Conservation (phyloP, 441 rosid species). For the Raphanus hybrid region DNA sequence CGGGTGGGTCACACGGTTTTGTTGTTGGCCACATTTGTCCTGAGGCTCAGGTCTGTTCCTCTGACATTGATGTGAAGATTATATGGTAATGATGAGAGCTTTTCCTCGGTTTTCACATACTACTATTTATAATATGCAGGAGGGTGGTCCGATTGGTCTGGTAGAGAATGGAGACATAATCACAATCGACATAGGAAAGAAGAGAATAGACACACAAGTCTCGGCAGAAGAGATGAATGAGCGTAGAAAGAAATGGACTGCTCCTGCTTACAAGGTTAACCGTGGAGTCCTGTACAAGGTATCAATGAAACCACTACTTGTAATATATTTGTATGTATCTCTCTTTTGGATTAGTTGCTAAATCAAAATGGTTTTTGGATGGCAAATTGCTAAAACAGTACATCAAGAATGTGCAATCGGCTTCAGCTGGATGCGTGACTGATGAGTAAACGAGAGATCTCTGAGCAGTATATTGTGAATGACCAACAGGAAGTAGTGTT, state of each 20-base stretch:
- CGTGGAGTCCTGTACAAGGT: constrained; percentile 86
- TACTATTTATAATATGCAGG: constrained; percentile 50
- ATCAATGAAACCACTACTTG: not conserved
- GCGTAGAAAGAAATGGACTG: constrained; percentile 76
- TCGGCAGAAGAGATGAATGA: constrained; percentile 67
- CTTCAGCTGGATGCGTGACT: constrained; percentile 90
- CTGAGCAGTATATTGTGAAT: constrained; percentile 17
- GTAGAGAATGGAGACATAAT: constrained; percentile 77
- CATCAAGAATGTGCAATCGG: constrained; percentile 89
- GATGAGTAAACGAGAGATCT: constrained; percentile 60
- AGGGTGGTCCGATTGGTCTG: constrained; percentile 95
- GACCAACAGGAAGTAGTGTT: constrained; percentile 22
- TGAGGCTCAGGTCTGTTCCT: constrained; percentile 82
- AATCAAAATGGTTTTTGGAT: constrained; percentile 9
- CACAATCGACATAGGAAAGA: constrained; percentile 70
- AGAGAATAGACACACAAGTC: constrained; percentile 71
- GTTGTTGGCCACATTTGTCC: constrained; percentile 98
- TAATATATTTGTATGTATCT: not conserved
- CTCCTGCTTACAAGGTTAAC: constrained; percentile 72
- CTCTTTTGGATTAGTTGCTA: constrained; percentile 4
- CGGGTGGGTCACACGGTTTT: constrained; percentile 98
- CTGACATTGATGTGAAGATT: no score
- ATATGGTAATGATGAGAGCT: no score
- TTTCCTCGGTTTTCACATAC: not conserved
- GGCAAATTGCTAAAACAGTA: constrained; percentile 53